These are phyloP conservation scores for Cordyceps fumosorosea DNA, from an alignment of 2,329 filamentous ascomycete species.

Conservation along the genomic window DNA sequence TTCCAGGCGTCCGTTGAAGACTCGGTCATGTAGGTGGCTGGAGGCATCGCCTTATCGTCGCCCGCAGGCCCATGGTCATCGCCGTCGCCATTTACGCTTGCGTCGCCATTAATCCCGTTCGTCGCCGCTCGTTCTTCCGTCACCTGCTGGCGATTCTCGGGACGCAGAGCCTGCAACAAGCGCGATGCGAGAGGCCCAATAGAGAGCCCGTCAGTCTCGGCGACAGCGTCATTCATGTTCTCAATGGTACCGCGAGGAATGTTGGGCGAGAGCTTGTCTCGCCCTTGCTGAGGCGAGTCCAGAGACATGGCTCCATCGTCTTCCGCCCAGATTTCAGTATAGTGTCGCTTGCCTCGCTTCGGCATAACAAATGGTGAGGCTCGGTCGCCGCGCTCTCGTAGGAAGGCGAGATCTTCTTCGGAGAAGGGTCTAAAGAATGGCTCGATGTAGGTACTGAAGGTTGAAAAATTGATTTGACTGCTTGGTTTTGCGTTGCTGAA, in stretches of 20 bases:
- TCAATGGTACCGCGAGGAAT: constrained; percentile 81
- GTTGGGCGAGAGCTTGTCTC: constrained; percentile 67
- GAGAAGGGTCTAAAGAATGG: constrained; percentile 84
- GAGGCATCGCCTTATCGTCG: constrained; percentile 43
- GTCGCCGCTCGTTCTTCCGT: constrained; percentile 54
- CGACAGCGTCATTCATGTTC: constrained; percentile 76
- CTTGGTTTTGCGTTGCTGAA: constrained; percentile 90
- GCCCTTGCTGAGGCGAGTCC: constrained; percentile 55
- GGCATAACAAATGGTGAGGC: constrained; percentile 79
- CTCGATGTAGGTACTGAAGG: constrained; percentile 88
- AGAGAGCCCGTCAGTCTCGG: constrained; percentile 83
- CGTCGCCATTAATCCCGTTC: constrained; percentile 47
- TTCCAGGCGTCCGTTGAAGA: constrained; percentile 72
- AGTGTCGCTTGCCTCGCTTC: constrained; percentile 75
- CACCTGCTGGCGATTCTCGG: constrained; percentile 55
- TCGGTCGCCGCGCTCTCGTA: constrained; percentile 85
- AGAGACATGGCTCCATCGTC: constrained; percentile 78
- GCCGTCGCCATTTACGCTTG: constrained; percentile 44
- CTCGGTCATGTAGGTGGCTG: constrained; percentile 75
- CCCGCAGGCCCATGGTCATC: constrained; percentile 32
- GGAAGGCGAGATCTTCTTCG: constrained; percentile 89
- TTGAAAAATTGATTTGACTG: constrained; percentile 89
- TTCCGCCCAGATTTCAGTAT: constrained; percentile 87
- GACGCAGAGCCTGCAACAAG: constrained; percentile 72
- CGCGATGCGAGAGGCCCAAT: constrained; percentile 80